phyloP scores from a whole-genome alignment of 2,329 filamentous ascomycete species.

The Arthroderma sp. region DNA sequence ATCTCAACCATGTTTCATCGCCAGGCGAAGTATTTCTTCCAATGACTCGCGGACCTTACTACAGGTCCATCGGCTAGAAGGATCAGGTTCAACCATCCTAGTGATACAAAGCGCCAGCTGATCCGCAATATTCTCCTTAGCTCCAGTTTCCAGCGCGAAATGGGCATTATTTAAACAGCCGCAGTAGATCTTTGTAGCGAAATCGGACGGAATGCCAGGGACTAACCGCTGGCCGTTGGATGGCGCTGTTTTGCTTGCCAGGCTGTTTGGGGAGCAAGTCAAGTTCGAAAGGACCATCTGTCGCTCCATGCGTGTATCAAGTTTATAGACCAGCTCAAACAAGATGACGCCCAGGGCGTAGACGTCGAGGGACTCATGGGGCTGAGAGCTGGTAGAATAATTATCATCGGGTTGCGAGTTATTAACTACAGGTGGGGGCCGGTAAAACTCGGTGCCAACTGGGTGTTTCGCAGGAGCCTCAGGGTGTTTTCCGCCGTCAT shows the following conservation, averaged over 20 bases:
- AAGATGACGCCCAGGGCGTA: slow-evolving; percentile 50
- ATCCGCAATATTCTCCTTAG: slow-evolving; percentile 17
- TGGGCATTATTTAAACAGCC: slow-evolving; percentile 11
- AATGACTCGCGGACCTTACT: slow-evolving; percentile 23
- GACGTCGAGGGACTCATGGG: slow-evolving; percentile 44
- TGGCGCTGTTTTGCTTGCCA: background rate
- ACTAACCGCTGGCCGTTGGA: slow-evolving; percentile 4
- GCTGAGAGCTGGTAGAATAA: slow-evolving; percentile 12
- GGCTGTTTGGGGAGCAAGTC: slow-evolving; percentile 17
- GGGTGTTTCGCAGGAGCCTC: slow-evolving; percentile 21
- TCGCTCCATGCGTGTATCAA: slow-evolving; percentile 39
- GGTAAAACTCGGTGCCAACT: slow-evolving; percentile 51
- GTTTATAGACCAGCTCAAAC: slow-evolving; percentile 47
- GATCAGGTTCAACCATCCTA: slow-evolving; percentile 29
- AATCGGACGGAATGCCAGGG: slow-evolving; percentile 24
- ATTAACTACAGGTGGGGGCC: slow-evolving; percentile 30
- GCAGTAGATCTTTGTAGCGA: slow-evolving; percentile 24
- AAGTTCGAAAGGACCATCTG: slow-evolving; percentile 29
- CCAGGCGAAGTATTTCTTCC: slow-evolving; percentile 10
- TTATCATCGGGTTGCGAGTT: slow-evolving; percentile 2
- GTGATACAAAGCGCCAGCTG: slow-evolving; percentile 25
- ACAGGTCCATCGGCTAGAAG: slow-evolving; percentile 25
- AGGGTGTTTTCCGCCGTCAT: slow-evolving; percentile 13
- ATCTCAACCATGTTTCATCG: background rate
- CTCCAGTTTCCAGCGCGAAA: slow-evolving; percentile 13